These are phyloP conservation scores for Apiotrichum siamense DNA, from an alignment of 1,284 basidiomycete species.

Conservation along the genomic window DNA sequence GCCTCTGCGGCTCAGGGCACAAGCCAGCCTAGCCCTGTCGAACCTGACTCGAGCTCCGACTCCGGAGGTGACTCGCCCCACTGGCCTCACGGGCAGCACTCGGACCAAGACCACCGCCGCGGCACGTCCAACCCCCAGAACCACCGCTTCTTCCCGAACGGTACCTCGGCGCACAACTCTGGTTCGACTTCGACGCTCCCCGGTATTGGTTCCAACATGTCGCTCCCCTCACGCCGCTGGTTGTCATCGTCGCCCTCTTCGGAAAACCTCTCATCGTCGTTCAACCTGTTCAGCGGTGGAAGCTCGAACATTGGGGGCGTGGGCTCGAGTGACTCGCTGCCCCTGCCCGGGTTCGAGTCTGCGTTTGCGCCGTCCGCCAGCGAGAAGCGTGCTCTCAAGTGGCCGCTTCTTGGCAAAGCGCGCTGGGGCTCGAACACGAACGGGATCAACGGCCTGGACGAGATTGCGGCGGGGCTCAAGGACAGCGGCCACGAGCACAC, in stretches of 20 bases:
- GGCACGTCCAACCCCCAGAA: background rate
- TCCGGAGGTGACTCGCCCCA: conserved; percentile 19
- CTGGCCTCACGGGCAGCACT: conserved; percentile 6
- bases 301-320: conserved; percentile 3
- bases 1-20: background rate
- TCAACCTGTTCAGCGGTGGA: conserved; percentile 19
- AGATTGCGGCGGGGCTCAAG: conserved; percentile 15
- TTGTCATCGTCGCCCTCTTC: conserved; percentile 31
- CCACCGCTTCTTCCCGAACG: conserved; percentile 7
- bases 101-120: conserved; percentile 3
- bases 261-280: conserved; percentile 27
- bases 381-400: conserved; percentile 44
- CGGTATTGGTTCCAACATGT: conserved; percentile 6
- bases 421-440: conserved; percentile 20
- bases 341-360: conserved; percentile 19
- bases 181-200: conserved; percentile 8
- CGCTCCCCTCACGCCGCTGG: conserved; percentile 33
- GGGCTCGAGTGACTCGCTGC: conserved; percentile 37
- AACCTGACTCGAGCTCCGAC: conserved; percentile 26
- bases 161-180: background rate
- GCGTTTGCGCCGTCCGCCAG: conserved; percentile 42
- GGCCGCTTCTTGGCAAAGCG: conserved; percentile 34
- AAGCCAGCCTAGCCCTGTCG: background rate
- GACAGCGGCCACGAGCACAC: background rate
- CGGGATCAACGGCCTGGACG: conserved; percentile 9